A percentile compares a stretch with the other conserved stretches of the same genome.
Evolutionary conservation across 1,139 yeast genomes (phyloP).

Genomic region (Scheffersomyces parashehatae): DNA sequence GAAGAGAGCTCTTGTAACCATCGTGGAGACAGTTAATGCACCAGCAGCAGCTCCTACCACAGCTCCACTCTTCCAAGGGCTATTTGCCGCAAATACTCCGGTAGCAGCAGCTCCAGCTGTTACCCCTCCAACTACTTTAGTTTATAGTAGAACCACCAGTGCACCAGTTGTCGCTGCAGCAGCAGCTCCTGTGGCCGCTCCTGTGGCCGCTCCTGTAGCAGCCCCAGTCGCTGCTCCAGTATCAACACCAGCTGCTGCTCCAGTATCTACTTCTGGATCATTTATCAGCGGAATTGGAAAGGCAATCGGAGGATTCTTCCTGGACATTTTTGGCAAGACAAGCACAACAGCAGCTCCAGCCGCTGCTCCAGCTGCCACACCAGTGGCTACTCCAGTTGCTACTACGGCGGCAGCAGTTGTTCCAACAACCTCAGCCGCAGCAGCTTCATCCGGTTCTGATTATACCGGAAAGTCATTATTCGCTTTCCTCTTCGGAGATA

Average conservation of each 20-base stretch:
- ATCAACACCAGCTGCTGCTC: conserved; percentile 6
- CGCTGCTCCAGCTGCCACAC: conserved; percentile 5
- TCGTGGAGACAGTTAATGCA: conserved; percentile 14
- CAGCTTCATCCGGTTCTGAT: conserved; percentile 6
- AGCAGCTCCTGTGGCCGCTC: conserved; percentile 2
- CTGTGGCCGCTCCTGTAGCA: conserved; percentile 7
- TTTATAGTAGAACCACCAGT: conserved; percentile 14
- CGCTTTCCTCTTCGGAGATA: conserved; percentile 11
- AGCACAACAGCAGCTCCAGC: conserved; percentile 2
- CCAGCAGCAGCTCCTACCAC: conserved; percentile 11
- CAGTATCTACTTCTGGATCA: conserved; percentile 1
- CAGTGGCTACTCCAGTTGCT: conserved; percentile 7
- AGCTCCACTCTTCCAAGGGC: conserved; percentile 3
- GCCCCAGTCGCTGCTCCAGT: conserved; percentile 9
- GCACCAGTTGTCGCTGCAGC: conserved; percentile 15
- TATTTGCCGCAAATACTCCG: conserved; percentile 5
- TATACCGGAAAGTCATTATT: conserved; percentile 12
- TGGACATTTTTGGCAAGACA: not conserved
- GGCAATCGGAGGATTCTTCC: not conserved
- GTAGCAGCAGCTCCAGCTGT: conserved; percentile 10
- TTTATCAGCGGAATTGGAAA: not conserved
- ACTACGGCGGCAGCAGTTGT: conserved; percentile 8
- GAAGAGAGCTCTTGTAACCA: conserved; percentile 17
- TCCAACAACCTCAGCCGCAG: conserved; percentile 4
- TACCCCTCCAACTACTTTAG: conserved; percentile 4